Percentiles rank a stretch among this genome's conserved stretches.
These are phyloP conservation scores for Hypocrella siamensis DNA, from an alignment of 2,329 filamentous ascomycete species.

Conservation along the genomic window DNA sequence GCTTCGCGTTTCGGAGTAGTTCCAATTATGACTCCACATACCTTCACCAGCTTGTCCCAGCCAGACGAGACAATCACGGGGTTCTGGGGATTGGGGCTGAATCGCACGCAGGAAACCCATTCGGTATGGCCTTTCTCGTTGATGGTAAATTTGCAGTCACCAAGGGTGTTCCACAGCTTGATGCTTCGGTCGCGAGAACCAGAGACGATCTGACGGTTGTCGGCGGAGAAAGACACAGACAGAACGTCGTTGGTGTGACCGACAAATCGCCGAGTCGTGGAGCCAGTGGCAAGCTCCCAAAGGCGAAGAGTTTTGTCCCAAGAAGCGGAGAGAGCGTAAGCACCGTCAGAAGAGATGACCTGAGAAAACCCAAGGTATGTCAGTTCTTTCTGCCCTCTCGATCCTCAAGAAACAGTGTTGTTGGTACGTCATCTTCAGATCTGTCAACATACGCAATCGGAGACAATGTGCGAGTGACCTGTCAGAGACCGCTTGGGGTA, in stretches of 20 bases:
- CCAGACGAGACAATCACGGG: conserved; percentile 96
- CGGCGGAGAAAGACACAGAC: conserved; percentile 99
- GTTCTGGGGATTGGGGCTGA: conserved; percentile 99
- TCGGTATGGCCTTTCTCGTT: conserved; percentile 99
- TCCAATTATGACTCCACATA: conserved; percentile 35
- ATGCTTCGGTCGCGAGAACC: conserved; percentile 96
- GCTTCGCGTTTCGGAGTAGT: not conserved
- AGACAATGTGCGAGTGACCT: conserved; percentile 99
- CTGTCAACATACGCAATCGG: conserved; percentile 78
- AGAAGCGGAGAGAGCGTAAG: conserved; percentile 95
- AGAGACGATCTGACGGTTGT: conserved; percentile 99
- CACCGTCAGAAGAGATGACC: conserved; percentile 99
- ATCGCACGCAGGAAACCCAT: conserved; percentile 98
- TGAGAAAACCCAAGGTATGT: conserved; percentile 21
- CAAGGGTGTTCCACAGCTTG: conserved; percentile 99
- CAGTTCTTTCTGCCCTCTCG: conserved; percentile 8
- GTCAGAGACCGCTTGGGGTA: conserved; percentile 98
- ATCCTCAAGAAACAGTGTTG: no score
- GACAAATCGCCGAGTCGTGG: conserved; percentile 95
- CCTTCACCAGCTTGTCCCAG: conserved; percentile 99
- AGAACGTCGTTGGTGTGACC: conserved; percentile 99
- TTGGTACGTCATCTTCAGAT: not conserved
- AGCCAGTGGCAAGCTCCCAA: conserved; percentile 96
- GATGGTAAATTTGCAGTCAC: conserved; percentile 99
- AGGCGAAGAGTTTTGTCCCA: conserved; percentile 99